A percentile compares a stretch with the other conserved stretches of the same genome.
These are phyloP conservation scores for Gyromitra esculenta DNA, from an alignment of 2,329 filamentous ascomycete species.

Conservation along the genomic window DNA sequence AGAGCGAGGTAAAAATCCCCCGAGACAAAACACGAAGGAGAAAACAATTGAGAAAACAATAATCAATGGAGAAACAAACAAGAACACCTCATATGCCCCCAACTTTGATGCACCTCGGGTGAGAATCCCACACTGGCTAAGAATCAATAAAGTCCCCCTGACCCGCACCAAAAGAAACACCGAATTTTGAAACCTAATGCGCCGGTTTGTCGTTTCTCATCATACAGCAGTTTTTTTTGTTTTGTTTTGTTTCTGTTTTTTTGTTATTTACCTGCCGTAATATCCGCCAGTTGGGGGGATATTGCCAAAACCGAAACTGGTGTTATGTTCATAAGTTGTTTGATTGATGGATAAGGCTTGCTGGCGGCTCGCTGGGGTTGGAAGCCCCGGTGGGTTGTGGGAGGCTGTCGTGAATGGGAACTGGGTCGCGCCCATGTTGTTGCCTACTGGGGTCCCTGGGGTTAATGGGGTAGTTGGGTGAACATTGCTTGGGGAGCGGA, in stretches of 20 bases:
- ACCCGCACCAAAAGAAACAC: constrained; percentile 52
- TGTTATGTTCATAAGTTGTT: constrained; percentile 36
- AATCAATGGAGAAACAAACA: constrained; percentile 46
- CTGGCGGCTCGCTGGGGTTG: constrained; percentile 48
- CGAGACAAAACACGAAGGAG: neutral
- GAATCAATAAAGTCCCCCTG: constrained; percentile 50
- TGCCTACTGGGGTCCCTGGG: constrained; percentile 30
- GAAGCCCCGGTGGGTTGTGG: constrained; percentile 52
- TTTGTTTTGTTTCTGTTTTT: constrained; percentile 16
- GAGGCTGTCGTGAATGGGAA: constrained; percentile 50
- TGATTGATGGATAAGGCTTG: constrained; percentile 42
- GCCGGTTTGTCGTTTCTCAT: constrained; percentile 53
- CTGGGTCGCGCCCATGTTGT: constrained; percentile 34
- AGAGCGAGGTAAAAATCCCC: constrained; percentile 6
- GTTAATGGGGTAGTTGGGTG: constrained; percentile 36
- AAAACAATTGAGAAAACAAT: constrained; percentile 16
- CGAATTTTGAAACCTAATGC: constrained; percentile 53
- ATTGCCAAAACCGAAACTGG: constrained; percentile 26
- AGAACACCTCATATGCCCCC: constrained; percentile 51
- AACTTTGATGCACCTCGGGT: constrained; percentile 45
- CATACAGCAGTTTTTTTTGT: constrained; percentile 35
- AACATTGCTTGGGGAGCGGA: constrained; percentile 69
- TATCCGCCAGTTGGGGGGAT: constrained; percentile 34
- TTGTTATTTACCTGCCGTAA: constrained; percentile 34
- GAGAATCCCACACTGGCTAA: constrained; percentile 47